These are phyloP conservation scores for Colletotrichum liriopes DNA, from an alignment of 2,329 filamentous ascomycete genomes.

Conservation along the genomic window DNA sequence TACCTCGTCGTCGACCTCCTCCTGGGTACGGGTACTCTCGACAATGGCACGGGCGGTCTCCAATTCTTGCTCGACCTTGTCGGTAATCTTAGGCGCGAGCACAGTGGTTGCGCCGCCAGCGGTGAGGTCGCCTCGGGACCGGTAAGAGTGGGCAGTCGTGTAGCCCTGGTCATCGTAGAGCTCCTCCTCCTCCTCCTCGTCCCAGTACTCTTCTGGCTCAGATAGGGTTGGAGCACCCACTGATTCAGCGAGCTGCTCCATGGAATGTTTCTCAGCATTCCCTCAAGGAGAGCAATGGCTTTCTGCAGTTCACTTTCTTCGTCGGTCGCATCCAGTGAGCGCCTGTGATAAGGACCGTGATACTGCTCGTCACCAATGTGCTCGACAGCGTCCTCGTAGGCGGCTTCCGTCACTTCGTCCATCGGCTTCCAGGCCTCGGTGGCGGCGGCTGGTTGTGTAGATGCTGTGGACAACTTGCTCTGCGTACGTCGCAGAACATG, in stretches of 20 bases:
- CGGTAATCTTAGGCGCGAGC: constrained; percentile 80
- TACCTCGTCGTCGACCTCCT: constrained; percentile 89
- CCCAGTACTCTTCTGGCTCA: constrained; percentile 80
- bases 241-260: constrained; percentile 33
- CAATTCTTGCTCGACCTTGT: constrained; percentile 81
- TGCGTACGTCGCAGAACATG: constrained; percentile 61
- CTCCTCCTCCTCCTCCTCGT: constrained; percentile 80
- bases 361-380: constrained; percentile 51
- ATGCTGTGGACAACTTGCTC: constrained; percentile 55
- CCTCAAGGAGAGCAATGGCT: constrained; percentile 17
- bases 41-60: constrained; percentile 76
- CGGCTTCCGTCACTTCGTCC: constrained; percentile 57
- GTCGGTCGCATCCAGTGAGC: constrained; percentile 28
- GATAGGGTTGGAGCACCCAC: constrained; percentile 45
- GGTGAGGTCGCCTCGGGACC: constrained; percentile 78
- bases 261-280: constrained; percentile 6
- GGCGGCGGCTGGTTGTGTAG: constrained; percentile 4
- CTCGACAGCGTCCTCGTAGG: constrained; percentile 64
- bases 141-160: constrained; percentile 82
- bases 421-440: constrained; percentile 44
- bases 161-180: constrained; percentile 78
- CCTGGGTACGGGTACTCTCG: constrained; percentile 74
- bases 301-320: constrained; percentile 23
- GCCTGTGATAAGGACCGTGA: constrained; percentile 23
- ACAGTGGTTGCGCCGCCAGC: constrained; percentile 69